Percentiles rank a stretch among this genome's conserved stretches.
phyloP scores from a whole-genome alignment of 495 filamentous ascomycete species.

The Neurospora pannonica region DNA sequence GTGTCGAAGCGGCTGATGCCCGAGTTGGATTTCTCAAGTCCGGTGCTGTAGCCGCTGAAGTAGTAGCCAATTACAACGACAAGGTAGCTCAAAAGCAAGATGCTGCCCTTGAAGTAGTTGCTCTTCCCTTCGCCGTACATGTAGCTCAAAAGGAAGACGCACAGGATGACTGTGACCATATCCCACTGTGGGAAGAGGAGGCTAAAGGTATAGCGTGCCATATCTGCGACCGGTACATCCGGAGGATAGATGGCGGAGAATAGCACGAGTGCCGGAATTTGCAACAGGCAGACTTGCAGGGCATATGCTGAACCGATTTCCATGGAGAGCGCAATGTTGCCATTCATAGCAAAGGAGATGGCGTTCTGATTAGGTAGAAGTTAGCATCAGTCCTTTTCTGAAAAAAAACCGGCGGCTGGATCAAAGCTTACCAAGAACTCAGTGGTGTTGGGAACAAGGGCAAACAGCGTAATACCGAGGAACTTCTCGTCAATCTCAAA shows the following conservation, averaged over 20 bases:
- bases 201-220: constrained; percentile 73
- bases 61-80: constrained; percentile 91
- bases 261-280: constrained; percentile 86
- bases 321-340: constrained; percentile 99
- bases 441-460: constrained; percentile 94
- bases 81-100: constrained; percentile 85
- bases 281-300: constrained; percentile 92
- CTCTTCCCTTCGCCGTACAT: constrained; percentile 98
- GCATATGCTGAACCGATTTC: constrained; percentile 98
- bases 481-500: constrained; percentile 96
- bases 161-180: constrained; percentile 94
- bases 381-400: constrained; percentile 21
- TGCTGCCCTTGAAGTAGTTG: constrained; percentile 88
- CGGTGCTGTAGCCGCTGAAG: constrained; percentile 65
- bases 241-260: constrained; percentile 60
- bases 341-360: constrained; percentile 99
- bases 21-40: constrained; percentile 43
- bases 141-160: constrained; percentile 93
- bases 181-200: constrained; percentile 99
- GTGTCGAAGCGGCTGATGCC: constrained; percentile 64
- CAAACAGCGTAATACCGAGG: constrained; percentile 93
- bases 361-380: constrained; percentile 59
- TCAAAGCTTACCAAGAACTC: constrained; percentile 73
- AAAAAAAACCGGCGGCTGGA: neutral
- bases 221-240: constrained; percentile 35